Conservation (phyloP, 2,329 filamentous ascomycete species). For the Septoria linicola region DNA sequence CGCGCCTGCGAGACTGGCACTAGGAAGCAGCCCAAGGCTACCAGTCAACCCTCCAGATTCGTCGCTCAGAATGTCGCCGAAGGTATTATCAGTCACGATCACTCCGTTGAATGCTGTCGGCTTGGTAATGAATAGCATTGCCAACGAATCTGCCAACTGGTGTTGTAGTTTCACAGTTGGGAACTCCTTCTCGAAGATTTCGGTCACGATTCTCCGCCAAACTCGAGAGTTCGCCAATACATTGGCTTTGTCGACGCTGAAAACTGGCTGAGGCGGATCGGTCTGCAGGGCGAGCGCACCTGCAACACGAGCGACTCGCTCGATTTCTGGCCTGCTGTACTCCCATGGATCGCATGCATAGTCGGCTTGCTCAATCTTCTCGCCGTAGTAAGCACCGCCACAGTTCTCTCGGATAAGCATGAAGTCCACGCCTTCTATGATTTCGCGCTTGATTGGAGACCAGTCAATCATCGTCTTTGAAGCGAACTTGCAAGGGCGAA, state of each 20-base stretch:
- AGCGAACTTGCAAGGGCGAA: slow-evolving; percentile 51
- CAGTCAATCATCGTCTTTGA: slow-evolving; percentile 41
- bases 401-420: slow-evolving; percentile 54
- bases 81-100: slow-evolving; percentile 51
- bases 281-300: slow-evolving; percentile 45
- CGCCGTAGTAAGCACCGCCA: slow-evolving; percentile 53
- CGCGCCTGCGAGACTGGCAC: slow-evolving; percentile 40
- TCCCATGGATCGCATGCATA: slow-evolving; percentile 51
- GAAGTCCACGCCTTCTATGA: slow-evolving; percentile 50
- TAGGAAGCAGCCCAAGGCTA: slow-evolving; percentile 48
- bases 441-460: slow-evolving; percentile 48
- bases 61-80: slow-evolving; percentile 51
- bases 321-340: slow-evolving; percentile 48
- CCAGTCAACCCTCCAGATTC: slow-evolving; percentile 50
- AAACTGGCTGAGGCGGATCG: slow-evolving; percentile 44
- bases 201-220: slow-evolving; percentile 48
- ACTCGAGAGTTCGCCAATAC: slow-evolving; percentile 53
- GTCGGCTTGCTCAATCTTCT: slow-evolving; percentile 47
- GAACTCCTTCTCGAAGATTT: slow-evolving; percentile 46
- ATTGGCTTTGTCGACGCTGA: slow-evolving; percentile 55
- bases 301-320: slow-evolving; percentile 50
- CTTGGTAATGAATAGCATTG: slow-evolving; percentile 51
- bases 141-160: slow-evolving; percentile 51
- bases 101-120: slow-evolving; percentile 52
- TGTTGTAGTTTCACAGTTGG: slow-evolving; percentile 46